A percentile compares a stretch with the other conserved stretches of the same genome.
These are phyloP conservation scores for Massarina eburnea DNA, from an alignment of 2,329 filamentous ascomycete species.

Conservation along the genomic window DNA sequence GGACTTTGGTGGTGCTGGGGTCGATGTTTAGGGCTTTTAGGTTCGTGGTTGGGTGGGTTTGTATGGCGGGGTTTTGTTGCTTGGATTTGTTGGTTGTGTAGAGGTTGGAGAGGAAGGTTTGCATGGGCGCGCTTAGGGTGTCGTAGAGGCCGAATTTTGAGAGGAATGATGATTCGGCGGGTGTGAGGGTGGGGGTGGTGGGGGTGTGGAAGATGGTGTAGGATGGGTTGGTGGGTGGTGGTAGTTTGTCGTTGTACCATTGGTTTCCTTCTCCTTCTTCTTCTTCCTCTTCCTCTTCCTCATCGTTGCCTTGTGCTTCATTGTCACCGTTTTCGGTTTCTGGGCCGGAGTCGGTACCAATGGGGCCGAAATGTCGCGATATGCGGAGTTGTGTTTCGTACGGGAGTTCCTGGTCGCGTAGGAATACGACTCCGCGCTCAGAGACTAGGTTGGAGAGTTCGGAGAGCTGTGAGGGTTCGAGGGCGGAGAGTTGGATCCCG, in stretches of 20 bases:
- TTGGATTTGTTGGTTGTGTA: conserved; percentile 7
- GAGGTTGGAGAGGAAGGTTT: conserved; percentile 9
- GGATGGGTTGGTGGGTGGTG: conserved; percentile 10
- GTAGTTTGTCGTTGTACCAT: conserved; percentile 8
- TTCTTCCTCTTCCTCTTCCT: not conserved
- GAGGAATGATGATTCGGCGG: conserved; percentile 4
- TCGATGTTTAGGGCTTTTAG: conserved; percentile 46
- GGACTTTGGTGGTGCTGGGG: conserved; percentile 51
- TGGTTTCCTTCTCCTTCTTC: conserved; percentile 2
- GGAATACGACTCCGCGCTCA: conserved; percentile 45
- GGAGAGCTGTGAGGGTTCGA: conserved; percentile 46
- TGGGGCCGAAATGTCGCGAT: conserved; percentile 5
- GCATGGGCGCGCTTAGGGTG: conserved; percentile 10
- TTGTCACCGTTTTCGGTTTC: too few species aligned
- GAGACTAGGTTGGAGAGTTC: conserved; percentile 43
- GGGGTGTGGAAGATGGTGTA: conserved; percentile 2
- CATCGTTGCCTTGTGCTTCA: not conserved
- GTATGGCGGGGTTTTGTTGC: conserved; percentile 43
- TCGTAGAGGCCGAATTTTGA: conserved; percentile 19
- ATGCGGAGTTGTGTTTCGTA: conserved; percentile 5
- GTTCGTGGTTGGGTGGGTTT: conserved; percentile 53
- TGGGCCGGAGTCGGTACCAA: not conserved
- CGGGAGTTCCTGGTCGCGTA: conserved; percentile 46
- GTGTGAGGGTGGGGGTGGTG: not conserved
- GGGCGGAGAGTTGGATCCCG: conserved; percentile 45